phyloP scores from a whole-genome alignment of 1,139 yeast species.

The Pichia sp. region DNA sequence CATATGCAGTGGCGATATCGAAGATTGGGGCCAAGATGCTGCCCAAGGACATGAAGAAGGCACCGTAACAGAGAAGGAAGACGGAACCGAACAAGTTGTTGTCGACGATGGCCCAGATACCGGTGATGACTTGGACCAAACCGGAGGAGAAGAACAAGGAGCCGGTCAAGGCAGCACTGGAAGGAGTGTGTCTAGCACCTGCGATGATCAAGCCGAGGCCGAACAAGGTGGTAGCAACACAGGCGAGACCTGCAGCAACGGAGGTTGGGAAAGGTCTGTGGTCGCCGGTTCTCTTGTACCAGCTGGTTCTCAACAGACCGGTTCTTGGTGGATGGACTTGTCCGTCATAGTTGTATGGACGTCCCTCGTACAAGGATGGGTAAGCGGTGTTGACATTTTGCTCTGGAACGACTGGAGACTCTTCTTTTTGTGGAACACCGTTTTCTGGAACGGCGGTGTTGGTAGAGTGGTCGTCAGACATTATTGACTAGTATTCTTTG shows the following conservation, averaged over 20 bases:
- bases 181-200: conserved; percentile 49
- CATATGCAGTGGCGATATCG: conserved; percentile 32
- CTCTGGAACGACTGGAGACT: conserved; percentile 7
- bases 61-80: conserved; percentile 37
- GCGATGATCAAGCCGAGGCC: conserved; percentile 40
- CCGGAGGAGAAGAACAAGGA: conserved; percentile 61
- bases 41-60: conserved; percentile 38
- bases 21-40: conserved; percentile 34
- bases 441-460: conserved; percentile 26
- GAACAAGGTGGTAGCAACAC: conserved; percentile 31
- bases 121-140: conserved; percentile 58
- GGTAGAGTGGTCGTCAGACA: conserved; percentile 26
- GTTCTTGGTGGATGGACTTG: conserved; percentile 31
- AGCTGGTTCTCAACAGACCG: conserved; percentile 30
- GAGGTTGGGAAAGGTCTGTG: conserved; percentile 34
- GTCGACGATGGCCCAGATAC: conserved; percentile 58
- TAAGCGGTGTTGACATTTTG: conserved; percentile 10
- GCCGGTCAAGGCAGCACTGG: conserved; percentile 45
- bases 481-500: conserved; percentile 3
- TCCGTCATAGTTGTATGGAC: conserved; percentile 19
- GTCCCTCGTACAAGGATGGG: conserved; percentile 15
- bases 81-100: conserved; percentile 46
- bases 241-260: conserved; percentile 33
- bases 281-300: conserved; percentile 27
- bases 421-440: conserved; percentile 14